Evolutionary conservation across 768 basidiomycete genomes (phyloP).

Genomic region (Collybia nuda): DNA sequence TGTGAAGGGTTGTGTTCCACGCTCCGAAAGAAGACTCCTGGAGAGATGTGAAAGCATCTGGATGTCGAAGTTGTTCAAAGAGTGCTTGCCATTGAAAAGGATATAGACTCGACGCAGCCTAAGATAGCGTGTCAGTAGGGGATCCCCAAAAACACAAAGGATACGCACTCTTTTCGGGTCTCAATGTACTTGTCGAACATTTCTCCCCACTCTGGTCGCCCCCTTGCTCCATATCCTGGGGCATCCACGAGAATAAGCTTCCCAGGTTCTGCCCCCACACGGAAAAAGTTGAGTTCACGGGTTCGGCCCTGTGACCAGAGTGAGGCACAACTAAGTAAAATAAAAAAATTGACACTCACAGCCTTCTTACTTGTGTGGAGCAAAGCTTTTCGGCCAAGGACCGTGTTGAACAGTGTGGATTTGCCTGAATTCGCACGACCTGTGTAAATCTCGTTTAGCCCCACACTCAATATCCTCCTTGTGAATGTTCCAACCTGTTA

Average conservation of each 20-base stretch:
- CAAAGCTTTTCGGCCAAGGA: constrained; percentile 56
- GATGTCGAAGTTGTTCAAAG: constrained; percentile 53
- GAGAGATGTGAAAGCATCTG: constrained; percentile 62
- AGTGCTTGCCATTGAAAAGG: constrained; percentile 67
- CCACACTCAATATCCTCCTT: not conserved
- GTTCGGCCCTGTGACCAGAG: constrained; percentile 59
- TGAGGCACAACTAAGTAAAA: not conserved
- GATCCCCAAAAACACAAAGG: not conserved
- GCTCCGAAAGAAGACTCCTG: constrained; percentile 32
- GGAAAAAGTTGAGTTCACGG: constrained; percentile 68
- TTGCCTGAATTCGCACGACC: constrained; percentile 82
- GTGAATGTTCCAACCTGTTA: constrained; percentile 32
- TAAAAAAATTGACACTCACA: constrained; percentile 39
- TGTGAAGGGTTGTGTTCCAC: constrained; percentile 47
- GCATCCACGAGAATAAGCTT: constrained; percentile 73
- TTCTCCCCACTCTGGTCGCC: constrained; percentile 73
- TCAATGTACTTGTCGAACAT: constrained; percentile 66
- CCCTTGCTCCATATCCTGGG: constrained; percentile 77
- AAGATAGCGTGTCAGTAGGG: constrained; percentile 3
- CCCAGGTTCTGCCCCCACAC: constrained; percentile 58
- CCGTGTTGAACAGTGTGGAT: constrained; percentile 70
- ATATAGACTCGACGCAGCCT: constrained; percentile 74
- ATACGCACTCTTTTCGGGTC: constrained; percentile 58
- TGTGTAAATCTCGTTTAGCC: constrained; percentile 18
- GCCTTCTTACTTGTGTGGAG: constrained; percentile 69